Evolutionary conservation across 1,284 basidiomycete species (phyloP).

Genomic region (Schizopora paradoxa): DNA sequence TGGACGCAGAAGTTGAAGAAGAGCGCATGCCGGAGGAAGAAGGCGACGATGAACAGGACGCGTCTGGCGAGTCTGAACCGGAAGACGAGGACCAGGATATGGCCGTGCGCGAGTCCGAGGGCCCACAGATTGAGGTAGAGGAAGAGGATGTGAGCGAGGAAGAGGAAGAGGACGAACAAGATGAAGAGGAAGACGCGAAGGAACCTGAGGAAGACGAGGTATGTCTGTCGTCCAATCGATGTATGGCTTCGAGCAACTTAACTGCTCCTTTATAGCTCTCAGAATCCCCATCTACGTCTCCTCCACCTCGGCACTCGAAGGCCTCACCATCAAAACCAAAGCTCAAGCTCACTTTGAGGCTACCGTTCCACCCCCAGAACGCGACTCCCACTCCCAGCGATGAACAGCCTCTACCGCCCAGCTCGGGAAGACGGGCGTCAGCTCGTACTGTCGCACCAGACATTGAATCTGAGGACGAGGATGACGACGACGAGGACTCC

Average conservation of each 20-base stretch:
- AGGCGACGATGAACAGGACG: conserved; percentile 9
- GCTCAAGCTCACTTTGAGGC: conserved; percentile 62
- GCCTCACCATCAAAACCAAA: conserved; percentile 30
- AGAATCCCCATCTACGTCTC: conserved; percentile 8
- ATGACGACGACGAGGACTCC: conserved; percentile 33
- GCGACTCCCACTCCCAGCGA: conserved; percentile 34
- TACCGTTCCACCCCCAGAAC: conserved; percentile 41
- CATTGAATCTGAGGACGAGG: conserved; percentile 53
- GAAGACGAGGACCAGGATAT: conserved; percentile 6
- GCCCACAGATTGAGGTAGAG: conserved; percentile 11
- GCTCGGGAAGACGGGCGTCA: conserved; percentile 25
- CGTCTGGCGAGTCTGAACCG: conserved; percentile 4
- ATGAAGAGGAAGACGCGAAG: conserved; percentile 29
- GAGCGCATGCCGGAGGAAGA: conserved; percentile 4
- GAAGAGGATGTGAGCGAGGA: conserved; percentile 32
- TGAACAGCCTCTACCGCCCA: conserved; percentile 24
- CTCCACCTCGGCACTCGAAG: conserved; percentile 11
- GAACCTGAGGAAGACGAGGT: conserved; percentile 25
- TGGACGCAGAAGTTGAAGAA: neutral
- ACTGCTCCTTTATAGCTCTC: conserved; percentile 4
- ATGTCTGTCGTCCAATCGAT: conserved; percentile 9
- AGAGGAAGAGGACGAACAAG: conserved; percentile 30
- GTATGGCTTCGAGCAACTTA: neutral
- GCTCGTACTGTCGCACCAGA: conserved; percentile 29
- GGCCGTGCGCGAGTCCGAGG: conserved; percentile 14